Percentiles rank a stretch among this genome's conserved stretches.
Conservation (phyloP, 345 rosid genomes). For the Syzygium aromaticum region DNA sequence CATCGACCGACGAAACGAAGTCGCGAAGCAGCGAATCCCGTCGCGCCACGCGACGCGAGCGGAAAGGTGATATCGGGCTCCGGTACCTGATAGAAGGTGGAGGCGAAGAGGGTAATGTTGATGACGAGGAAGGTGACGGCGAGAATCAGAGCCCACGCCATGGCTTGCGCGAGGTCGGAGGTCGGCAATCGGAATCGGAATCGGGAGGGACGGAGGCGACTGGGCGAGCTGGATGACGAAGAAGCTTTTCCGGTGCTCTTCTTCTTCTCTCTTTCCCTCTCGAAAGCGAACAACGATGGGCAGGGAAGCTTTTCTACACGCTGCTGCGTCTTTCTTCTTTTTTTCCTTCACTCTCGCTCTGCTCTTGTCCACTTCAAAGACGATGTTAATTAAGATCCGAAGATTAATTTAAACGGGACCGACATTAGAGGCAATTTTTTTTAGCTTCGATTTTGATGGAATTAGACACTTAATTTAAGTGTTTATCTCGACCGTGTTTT, state of each 20-base stretch:
- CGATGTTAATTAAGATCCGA: no score
- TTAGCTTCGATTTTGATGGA: not conserved
- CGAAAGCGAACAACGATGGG: not conserved
- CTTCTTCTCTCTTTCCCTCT: not conserved
- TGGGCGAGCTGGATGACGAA: not conserved
- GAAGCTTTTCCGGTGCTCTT: not conserved
- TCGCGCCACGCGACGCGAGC: not conserved
- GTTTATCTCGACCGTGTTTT: not conserved
- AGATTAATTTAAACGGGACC: no score
- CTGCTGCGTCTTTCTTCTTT: no score
- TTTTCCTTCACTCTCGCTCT: no score
- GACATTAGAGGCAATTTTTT: no score
- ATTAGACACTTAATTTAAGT: no score
- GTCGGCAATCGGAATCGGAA: not conserved
- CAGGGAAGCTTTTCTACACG: not conserved
- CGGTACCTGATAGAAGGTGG: conserved; percentile 60
- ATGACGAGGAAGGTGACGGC: conserved; percentile 50
- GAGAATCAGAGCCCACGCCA: conserved; percentile 51
- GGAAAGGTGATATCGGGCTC: not conserved
- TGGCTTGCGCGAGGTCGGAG: conserved; percentile 1
- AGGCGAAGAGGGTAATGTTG: conserved; percentile 56
- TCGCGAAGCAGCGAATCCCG: not conserved
- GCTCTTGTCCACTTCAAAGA: no score
- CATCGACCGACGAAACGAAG: not conserved
- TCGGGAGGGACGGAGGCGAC: not conserved